Base-by-base conservation (phyloP, 208 protist genomes). In the Trypanosoma conorhini region DNA sequence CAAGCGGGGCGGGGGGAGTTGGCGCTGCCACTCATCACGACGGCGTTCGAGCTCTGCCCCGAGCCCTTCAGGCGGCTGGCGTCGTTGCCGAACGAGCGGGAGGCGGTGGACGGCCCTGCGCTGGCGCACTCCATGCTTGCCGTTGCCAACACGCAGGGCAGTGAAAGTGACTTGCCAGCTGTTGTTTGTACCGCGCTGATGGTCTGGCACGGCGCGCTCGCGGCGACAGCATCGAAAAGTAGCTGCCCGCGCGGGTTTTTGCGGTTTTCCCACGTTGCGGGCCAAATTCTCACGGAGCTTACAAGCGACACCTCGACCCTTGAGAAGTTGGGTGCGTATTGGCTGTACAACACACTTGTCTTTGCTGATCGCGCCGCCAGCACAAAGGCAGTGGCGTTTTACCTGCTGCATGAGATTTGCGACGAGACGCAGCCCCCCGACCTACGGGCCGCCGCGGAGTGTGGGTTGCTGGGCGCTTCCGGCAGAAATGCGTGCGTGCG, bases 181-280 rank as follows among this genome's bases (percentile, higher is more conserved):
- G 38, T 70, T 70, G 44, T 77, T 24, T 77, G 62, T 30, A 77
- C 64, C 8, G 63, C 59, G 1, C 9, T 77, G 28, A 52, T 77
- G 40, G 65, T 77, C 15, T 77, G 72, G 72, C 72, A 77, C 17
- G 64, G 64, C 38, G 72, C 65, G 5, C 42, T 77, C 9, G 35
- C 59, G 19, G 60, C 59, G 13, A 33, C 44, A 10, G 22, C 55
- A 5, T 19, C 22, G 19, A 15, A 17, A n/a, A 26, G 51, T 55
- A 66, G 59, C 38, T 42, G 38, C 40, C 33, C 64, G 44, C 10
- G 35, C 10, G n/a, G n/a, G 2, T 67, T 77, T 65, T 44, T 77
- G 22, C n/a, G 72, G 12, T 77, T 77, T 77, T 77, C 65, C 19
- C 72, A 77, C 38, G 12, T 19, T 15, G 52, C 70, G 30, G 64